Evolutionary conservation across 805 yeast species (phyloP), one percentile per base, ranked within the genome.

Genomic region (Saccharomycopsis vini): DNA sequence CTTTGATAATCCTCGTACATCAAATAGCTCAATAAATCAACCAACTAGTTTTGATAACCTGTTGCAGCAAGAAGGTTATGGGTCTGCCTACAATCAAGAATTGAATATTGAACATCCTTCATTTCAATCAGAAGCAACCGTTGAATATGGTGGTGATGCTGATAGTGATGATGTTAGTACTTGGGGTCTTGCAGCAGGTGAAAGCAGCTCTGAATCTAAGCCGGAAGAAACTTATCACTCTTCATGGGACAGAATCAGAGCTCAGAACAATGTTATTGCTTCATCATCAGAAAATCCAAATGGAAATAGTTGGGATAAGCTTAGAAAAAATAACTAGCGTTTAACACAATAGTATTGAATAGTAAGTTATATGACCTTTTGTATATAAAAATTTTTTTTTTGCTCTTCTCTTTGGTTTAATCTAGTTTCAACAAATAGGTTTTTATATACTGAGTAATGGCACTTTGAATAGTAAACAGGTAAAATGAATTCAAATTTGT

Each of bases 221-320:
- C 20, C 29, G 13, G 22, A 20, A 7, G 30, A 32, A 3, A 35
- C 20, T 18, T 44, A 40, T 18, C 22, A 31, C 10, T 45, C 49
- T 3, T 39, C 49, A 7, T 45, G 49, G 49, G 49, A 45, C 15
- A 45, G 37, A 21, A 30, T 45, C 20, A 45, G 49, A 35, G 36
- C 41, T 18, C 39, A 32, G 24, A 45, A 41, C 31, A 24, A 28
- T 36, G 40, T 29, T 4, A 36, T n/a, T 15, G 18, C 21, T 21
- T 9, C 22, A 3, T 18, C 10, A 10, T 3, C 4, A n/a, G 32
- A 16, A 5, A 6, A 28, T 26, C 32, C 5, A 21, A 32, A n/a
- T 4, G 26, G 24, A 3, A 36, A 40, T 13, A 15, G 34, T 24
- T 42, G 45, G 45, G 40, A 42, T 24, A 37, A 34, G 15, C 20